Conservation (phyloP, 2,329 filamentous ascomycete genomes). For the Penicillium sp. region DNA sequence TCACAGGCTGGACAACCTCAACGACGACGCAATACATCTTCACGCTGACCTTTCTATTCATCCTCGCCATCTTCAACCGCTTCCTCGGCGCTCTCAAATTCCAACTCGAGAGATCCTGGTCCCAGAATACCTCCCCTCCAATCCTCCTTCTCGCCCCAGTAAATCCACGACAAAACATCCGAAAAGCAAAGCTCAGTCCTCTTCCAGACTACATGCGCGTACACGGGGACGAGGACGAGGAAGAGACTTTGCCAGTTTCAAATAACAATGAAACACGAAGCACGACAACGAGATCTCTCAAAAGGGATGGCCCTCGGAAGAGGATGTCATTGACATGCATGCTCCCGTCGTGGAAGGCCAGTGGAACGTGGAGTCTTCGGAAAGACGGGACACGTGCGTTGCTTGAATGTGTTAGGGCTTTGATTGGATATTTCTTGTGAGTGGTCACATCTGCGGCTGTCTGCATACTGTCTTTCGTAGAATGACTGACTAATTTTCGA, state of each 20-base stretch:
- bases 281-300: neutral
- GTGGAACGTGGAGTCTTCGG: slow-evolving; percentile 1
- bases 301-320: neutral
- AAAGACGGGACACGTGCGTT: slow-evolving; percentile 1
- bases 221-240: neutral
- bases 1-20: slow-evolving; percentile 6
- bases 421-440: slow-evolving; percentile 7
- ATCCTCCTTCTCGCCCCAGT: neutral
- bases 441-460: neutral
- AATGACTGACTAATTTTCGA: neutral
- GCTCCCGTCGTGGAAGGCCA: slow-evolving; percentile 1
- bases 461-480: neutral
- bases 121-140: neutral
- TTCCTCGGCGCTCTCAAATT: slow-evolving; percentile 5
- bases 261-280: neutral
- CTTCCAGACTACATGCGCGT: neutral
- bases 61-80: slow-evolving; percentile 7
- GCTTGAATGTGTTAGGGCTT: neutral
- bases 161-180: neutral
- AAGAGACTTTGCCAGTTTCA: neutral
- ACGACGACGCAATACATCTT: slow-evolving; percentile 1
- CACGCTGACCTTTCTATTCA: neutral
- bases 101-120: slow-evolving; percentile 4
- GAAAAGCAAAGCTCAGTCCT: slow-evolving; percentile 3
- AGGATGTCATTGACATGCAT: neutral